Base-by-base conservation (phyloP, 2,329 filamentous ascomycete genomes). In the Fusarium mangiferae region DNA sequence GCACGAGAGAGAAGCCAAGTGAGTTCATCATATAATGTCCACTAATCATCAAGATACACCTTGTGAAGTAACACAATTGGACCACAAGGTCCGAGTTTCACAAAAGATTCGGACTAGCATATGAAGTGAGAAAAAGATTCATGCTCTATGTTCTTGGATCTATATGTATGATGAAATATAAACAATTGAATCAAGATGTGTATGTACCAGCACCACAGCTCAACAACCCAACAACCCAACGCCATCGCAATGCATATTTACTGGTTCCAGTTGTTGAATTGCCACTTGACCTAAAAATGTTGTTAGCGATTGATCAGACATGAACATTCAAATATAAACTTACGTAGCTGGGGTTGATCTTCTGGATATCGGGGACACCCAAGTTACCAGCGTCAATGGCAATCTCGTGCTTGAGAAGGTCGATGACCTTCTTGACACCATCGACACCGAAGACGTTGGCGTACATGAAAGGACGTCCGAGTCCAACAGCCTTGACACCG, bases 401-500 rank as follows among this genome's bases (percentile, higher is more conserved):
- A 61, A 89, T 80, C 81, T 89, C 87, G 63, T 84, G 81, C 82
- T 86, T 87, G 73, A 89, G 79, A 17, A 89, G 81, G 14, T 78
- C 48, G 51, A 84, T 80, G 36, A 79, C 84, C 78, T 82, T 84
- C 75, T 83, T 78, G 6, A 89, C 85, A 49, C 88, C 87, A 13
- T 84, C 83, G 52, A 81, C 78, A 11, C 87, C 88, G 68, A 84
- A 89, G 51, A 87, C 78, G 78, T 89, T 89, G 70, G 85, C 81
- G 75, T 83, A 89, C 86, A 89, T 88, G 70, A 86, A 84, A 15
- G 86, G 84, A 2, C 88, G 79, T 22, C 87, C 87, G 2, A 90
- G 69, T 20, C 87, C 82, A 11, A 85, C 84, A 18, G 83, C 83
- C 72, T 81, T 82, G 61, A 84, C 84, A 15, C 84, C 84, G 20